Evolutionary conservation across 2,329 filamentous ascomycete species (phyloP), one percentile per base, ranked within the genome.

Genomic region (Trichoderma sp.): DNA sequence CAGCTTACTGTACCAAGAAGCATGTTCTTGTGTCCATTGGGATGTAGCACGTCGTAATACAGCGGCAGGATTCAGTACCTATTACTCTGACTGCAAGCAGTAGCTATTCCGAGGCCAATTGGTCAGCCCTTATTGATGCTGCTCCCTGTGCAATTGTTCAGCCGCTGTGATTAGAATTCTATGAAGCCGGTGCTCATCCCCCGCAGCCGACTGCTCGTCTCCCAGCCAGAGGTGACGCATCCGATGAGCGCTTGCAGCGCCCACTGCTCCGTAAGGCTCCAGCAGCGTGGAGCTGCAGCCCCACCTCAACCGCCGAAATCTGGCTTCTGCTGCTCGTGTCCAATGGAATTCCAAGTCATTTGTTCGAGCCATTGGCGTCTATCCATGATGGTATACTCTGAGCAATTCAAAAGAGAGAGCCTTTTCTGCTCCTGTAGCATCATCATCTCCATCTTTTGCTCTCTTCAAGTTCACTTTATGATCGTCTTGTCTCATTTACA

Each of bases 1-100:
- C 56, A 54, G 64, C 55, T 67, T 51, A 67, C 28, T 30, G 64
- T 67, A 67, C 43, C 61, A 8, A 56, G 32, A 28, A 14, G 64
- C n/a, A 59, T 16, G n/a, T 21, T 21, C 16, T 18, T 43, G 37
- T 18, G n/a, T 21, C 32, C 13, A 43, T 43, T n/a, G 6, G 39
- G 7, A n/a, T 39, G 37, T 18, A 18, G 37, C 37, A 39, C 37
- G 14, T 39, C 37, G 37, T 39, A 39, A 43, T n/a, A 43, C n/a
- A 8, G 18, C 39, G 39, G 39, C 39, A 43, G 39, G 39, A 43
- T 43, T n/a, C 7, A 34, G 32, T 16, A 16, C 14, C 16, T n/a
- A 34, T 34, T 34, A 11, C 32, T 34, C 2, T 34, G 32, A 13
- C 32, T 34, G 13, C 10, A 34, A 10, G 32, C 13, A 14, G 37